A percentile compares a stretch with the other conserved stretches of the same genome.
These are phyloP conservation scores for Coemansia sp. DNA, from an alignment of 192 early-diverging fungal genomes.

Conservation along the genomic window DNA sequence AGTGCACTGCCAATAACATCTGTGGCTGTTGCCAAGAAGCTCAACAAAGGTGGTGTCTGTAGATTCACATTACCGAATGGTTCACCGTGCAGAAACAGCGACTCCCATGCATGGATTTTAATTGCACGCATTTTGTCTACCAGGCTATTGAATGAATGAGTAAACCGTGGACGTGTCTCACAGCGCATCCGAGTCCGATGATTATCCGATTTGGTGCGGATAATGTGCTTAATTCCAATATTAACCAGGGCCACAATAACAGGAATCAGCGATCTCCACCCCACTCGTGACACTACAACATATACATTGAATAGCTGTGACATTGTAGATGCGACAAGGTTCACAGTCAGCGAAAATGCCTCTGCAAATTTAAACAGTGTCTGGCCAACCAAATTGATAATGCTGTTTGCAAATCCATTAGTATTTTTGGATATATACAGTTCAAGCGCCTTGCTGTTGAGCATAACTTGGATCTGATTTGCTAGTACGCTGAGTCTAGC, in stretches of 20 bases:
- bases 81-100: constrained; percentile 21
- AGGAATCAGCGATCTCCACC: constrained; percentile 16
- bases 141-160: not conserved
- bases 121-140: constrained; percentile 54
- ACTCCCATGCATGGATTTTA: constrained; percentile 66
- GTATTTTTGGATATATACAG: constrained; percentile 11
- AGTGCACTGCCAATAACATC: constrained; percentile 9
- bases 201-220: not conserved
- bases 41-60: not conserved
- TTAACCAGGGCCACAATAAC: constrained; percentile 5
- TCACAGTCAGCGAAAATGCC: not conserved
- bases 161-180: constrained; percentile 2
- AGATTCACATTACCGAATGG: not conserved
- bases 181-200: not conserved
- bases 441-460: not conserved
- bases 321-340: not conserved
- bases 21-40: not conserved
- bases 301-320: constrained; percentile 14
- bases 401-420: constrained; percentile 1
- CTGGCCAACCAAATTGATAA: not conserved
- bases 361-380: not conserved
- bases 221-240: not conserved
- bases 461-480: not conserved
- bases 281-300: constrained; percentile 12
- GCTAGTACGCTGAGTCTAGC: not conserved